Evolutionary conservation across 2,329 filamentous ascomycete species (phyloP), one percentile per base, ranked within the genome.

Genomic region (Neurospora sp.): DNA sequence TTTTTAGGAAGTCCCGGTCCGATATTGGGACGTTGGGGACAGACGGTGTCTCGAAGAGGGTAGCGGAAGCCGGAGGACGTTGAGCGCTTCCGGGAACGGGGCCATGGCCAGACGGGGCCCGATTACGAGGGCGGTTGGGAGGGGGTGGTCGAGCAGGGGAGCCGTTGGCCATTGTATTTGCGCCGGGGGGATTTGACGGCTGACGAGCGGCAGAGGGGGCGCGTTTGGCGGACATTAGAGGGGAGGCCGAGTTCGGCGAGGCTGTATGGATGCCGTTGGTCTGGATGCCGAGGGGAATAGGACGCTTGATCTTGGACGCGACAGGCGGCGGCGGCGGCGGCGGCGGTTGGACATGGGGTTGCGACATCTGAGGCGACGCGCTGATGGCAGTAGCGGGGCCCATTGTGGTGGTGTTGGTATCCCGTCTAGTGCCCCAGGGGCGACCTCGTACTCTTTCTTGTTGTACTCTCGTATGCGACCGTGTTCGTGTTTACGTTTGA

Each of bases 1-100:
- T 97, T 75, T 87, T 89, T n/a, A 98, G 84, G 66, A 98, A 93
- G 76, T 96, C 92, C 15, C 86, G 81, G 71, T 90, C 88, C 38
- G 89, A 91, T 78, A 91, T 87, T 62, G 95, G 93, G 93, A 70
- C 37, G 12, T 43, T 12, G 33, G 43, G 68, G 46, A 75, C 74
- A 71, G 75, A 70, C 70, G 73, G 62, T 68, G 67, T 67, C 66
- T 69, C 66, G 17, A 19, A 12, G 8, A 12, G 15, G 17, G 66
- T 4, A 40, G 66, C 66, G 12, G 28, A 62, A 62, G 15, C 5
- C 23, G 52, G 52, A 17, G 52, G 52, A 28, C 12, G 52, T 62
- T 62, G 52, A 62, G 52, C 52, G 28, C 12, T 36, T 62, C 52
- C 52, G 15, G 52, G 52, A 62, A 62, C 52, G 23, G 52, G 36